Evolutionary conservation across 495 filamentous ascomycete genomes (phyloP), one percentile per base, ranked within the genome.

Genomic region (Glutinoglossum americanum): DNA sequence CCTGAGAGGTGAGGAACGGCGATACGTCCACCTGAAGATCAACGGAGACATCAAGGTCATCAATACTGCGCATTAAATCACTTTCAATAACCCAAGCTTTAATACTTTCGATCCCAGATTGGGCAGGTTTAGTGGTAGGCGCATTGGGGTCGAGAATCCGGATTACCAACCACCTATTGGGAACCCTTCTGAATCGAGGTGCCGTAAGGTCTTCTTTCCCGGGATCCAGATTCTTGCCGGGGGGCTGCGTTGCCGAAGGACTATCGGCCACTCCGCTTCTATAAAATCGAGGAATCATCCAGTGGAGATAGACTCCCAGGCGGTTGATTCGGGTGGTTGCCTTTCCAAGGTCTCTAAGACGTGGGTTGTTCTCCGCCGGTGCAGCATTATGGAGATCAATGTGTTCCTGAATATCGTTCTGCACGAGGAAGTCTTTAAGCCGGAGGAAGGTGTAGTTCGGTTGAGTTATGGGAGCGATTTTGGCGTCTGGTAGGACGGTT

Each of bases 381-480:
- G 57, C 26, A n/a, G 70, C 55, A 30, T 63, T 60, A 61, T 75
- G 73, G 3, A 78, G 57, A 55, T 78, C 74, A 30, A 67, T 60
- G 35, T 68, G 70, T 19, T 64, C 48, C 7, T 70, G 63, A 3
- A 79, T 54, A 60, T 79, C 77, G 54, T 61, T 60, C 32, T 74
- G 68, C 8, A 74, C 51, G 6, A 67, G 2, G 32, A 41, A 47
- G 25, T 69, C 60, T 3, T 70, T 59, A 6, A 75, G 62, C 0
- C 70, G 72, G 0, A 80, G 69, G 35, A 66, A 69, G 7, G 68
- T 72, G 63, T 78, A 80, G 62, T 79, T 76, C 5, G 76, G 77
- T 62, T 78, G 75, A 0, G 70, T 72, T 54, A 80, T 72, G 13
- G 77, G 76, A 0, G 69, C 69, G 37, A 79, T 76, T 23, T 67